Evolutionary conservation across 83 land plant species (phyloP).

Genomic region (Picea abies): DNA sequence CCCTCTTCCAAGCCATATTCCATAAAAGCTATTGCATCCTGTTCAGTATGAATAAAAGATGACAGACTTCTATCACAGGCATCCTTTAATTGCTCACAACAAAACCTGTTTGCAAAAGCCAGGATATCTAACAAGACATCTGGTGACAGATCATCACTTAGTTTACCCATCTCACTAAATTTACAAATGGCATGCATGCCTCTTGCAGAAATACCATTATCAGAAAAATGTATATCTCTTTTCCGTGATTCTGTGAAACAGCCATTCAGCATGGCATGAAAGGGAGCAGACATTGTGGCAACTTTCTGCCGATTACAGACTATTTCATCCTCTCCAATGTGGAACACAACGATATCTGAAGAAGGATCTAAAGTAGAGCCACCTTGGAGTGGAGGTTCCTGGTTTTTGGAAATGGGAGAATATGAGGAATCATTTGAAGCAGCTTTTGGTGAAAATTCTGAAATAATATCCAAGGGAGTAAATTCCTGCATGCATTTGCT

Average conservation of each 20-base stretch:
- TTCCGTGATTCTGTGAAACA: conserved; percentile 70
- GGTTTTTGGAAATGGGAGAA: conserved; percentile 6
- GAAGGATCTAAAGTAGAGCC: neutral
- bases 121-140: conserved; percentile 70
- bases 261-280: conserved; percentile 91
- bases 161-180: conserved; percentile 58
- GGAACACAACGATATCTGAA: conserved; percentile 45
- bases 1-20: conserved; percentile 79
- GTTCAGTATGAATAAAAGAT: conserved; percentile 49
- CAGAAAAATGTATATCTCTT: too few species aligned
- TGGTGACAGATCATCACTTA: conserved; percentile 40
- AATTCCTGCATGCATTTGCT: conserved; percentile 61
- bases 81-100: conserved; percentile 85
- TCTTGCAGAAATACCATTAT: too few species aligned
- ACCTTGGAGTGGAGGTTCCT: neutral
- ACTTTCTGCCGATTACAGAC: conserved; percentile 75
- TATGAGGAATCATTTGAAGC: conserved; percentile 20
- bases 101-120: conserved; percentile 84
- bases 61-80: conserved; percentile 27
- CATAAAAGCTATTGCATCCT: conserved; percentile 82
- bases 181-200: conserved; percentile 28
- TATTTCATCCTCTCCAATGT: conserved; percentile 62
- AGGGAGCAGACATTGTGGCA: conserved; percentile 71
- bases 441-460: conserved; percentile 34
- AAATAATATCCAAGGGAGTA: conserved; percentile 49